phyloP scores from a whole-genome alignment of 306 rosid genomes.

The Cicer bijugum region DNA sequence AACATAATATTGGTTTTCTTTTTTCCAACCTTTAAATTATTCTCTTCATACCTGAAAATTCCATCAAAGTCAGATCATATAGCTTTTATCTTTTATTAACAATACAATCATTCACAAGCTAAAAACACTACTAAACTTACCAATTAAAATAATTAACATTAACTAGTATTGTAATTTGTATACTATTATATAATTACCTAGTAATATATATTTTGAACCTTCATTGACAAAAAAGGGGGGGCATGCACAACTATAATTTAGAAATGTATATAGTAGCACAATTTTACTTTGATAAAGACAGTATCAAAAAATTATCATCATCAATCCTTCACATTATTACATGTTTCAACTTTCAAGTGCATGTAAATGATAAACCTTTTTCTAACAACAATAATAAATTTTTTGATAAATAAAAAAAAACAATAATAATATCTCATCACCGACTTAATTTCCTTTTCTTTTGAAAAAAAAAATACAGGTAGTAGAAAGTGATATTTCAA shows the following conservation, averaged over 20 bases:
- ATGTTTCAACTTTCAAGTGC: not conserved
- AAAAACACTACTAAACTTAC: not conserved
- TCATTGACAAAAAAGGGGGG: too few species aligned
- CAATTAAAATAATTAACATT: not conserved
- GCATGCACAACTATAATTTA: too few species aligned
- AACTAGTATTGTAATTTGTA: not conserved
- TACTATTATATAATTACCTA: too few species aligned
- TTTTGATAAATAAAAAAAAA: too few species aligned
- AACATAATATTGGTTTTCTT: slow-evolving; percentile 87
- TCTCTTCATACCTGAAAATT: slow-evolving; percentile 84
- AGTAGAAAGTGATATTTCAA: too few species aligned
- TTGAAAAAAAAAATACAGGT: too few species aligned
- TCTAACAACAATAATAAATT: slow-evolving; percentile 8
- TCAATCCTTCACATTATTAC: slow-evolving; percentile 13
- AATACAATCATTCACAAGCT: not conserved
- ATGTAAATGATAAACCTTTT: slow-evolving; percentile 16
- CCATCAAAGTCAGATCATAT: slow-evolving; percentile 34
- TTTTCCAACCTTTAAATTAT: slow-evolving; percentile 80
- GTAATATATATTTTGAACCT: too few species aligned
- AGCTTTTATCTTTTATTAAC: not conserved
- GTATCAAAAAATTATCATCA: not conserved
- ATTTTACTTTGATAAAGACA: slow-evolving; percentile 11
- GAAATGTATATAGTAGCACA: not conserved
- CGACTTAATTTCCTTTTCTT: not conserved
- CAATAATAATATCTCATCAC: slow-evolving; percentile 33